Conservation (phyloP, 371 early-diverging fungal species). For the Cokeromyces recurvatus region DNA sequence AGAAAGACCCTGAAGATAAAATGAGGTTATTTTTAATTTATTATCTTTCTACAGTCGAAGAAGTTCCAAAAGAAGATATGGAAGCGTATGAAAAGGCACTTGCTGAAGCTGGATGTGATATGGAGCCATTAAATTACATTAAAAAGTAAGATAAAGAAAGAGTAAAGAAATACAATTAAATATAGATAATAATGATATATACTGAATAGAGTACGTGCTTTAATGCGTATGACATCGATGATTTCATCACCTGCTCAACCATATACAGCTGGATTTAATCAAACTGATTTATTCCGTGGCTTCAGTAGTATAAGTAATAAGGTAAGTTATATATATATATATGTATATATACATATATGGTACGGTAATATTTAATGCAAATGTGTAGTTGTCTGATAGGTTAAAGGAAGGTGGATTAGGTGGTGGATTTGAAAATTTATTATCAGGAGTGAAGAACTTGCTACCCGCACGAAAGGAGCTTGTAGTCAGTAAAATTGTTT, state of each 20-base stretch:
- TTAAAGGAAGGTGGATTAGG: slow-evolving; percentile 78
- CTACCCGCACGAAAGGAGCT: slow-evolving; percentile 86
- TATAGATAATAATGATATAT: neutral
- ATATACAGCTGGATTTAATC: slow-evolving; percentile 48
- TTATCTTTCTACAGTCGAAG: slow-evolving; percentile 71
- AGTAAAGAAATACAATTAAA: too few species aligned
- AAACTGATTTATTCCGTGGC: slow-evolving; percentile 53
- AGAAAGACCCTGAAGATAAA: slow-evolving; percentile 84
- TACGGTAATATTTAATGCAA: too few species aligned
- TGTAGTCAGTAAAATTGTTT: slow-evolving; percentile 81
- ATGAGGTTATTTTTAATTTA: slow-evolving; percentile 86
- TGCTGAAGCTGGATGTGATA: slow-evolving; percentile 66
- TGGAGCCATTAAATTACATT: slow-evolving; percentile 73
- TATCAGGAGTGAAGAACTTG: slow-evolving; percentile 94
- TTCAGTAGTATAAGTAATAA: slow-evolving; percentile 86
- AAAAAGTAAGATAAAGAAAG: slow-evolving; percentile 54
- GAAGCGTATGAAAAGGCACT: slow-evolving; percentile 80
- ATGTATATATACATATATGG: too few species aligned
- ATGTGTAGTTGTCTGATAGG: slow-evolving; percentile 70
- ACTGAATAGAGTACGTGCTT: slow-evolving; percentile 58
- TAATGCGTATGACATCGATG: slow-evolving; percentile 65
- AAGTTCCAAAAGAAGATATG: slow-evolving; percentile 74
- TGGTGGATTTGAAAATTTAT: slow-evolving; percentile 75
- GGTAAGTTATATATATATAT: too few species aligned
- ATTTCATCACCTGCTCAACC: slow-evolving; percentile 44